A percentile compares a stretch with the other conserved stretches of the same genome.
These are phyloP conservation scores for Brassica cretica DNA, from an alignment of 345 rosid genomes.

Conservation along the genomic window DNA sequence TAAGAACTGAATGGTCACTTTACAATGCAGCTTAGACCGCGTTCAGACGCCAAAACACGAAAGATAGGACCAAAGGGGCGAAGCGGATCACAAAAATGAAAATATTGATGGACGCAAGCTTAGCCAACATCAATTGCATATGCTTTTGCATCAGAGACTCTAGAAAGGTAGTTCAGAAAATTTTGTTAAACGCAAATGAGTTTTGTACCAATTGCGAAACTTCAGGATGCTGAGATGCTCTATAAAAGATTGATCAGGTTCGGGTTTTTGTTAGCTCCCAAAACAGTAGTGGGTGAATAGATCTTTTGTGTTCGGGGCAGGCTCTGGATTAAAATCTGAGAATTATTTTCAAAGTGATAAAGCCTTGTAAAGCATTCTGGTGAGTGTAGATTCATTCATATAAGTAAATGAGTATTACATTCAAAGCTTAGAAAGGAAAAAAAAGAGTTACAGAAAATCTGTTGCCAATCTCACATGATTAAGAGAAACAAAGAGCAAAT, in stretches of 20 bases:
- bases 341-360: constrained; percentile 10
- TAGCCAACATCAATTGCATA: not conserved
- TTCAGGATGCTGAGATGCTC: not conserved
- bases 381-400: constrained; percentile 22
- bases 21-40: constrained; percentile 61
- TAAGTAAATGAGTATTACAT: constrained; percentile 1
- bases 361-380: constrained; percentile 7
- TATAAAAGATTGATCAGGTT: constrained; percentile 14
- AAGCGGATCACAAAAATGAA: constrained; percentile 9
- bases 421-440: constrained; percentile 1
- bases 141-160: constrained; percentile 6
- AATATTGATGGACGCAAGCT: constrained; percentile 12
- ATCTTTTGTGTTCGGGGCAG: constrained; percentile 1
- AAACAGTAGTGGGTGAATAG: constrained; percentile 5
- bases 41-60: constrained; percentile 43
- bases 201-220: not conserved
- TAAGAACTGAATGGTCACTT: constrained; percentile 19
- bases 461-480: not conserved
- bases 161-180: not conserved
- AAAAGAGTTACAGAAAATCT: constrained; percentile 8
- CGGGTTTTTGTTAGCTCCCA: constrained; percentile 23
- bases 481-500: constrained; percentile 26
- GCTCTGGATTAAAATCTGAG: constrained; percentile 2
- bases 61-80: constrained; percentile 36
- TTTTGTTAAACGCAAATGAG: constrained; percentile 14